Base-by-base conservation (phyloP, 768 basidiomycete genomes). In the Rhizopogon rudus region DNA sequence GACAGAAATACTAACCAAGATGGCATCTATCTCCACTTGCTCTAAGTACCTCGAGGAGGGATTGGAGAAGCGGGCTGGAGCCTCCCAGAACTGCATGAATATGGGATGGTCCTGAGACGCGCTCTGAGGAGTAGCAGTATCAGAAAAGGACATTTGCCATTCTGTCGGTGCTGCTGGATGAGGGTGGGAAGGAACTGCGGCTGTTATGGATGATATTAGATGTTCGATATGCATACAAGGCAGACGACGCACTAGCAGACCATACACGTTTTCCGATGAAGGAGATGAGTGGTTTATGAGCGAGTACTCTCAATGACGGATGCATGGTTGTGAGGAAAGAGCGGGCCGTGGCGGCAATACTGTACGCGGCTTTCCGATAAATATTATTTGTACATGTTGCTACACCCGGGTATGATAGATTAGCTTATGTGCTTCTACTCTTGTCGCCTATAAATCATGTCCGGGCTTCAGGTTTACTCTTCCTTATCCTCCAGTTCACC, bases 121-220 rank as follows among this genome's bases (percentile, higher is more conserved):
- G 22, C n/a, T 33, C 7, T 49, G 44, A 25, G 65, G 58, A n/a
- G 70, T 62, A 46, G 68, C 60, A 51, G 50, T 57, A n/a, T 72
- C 73, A 6, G 75, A 63, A 64, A 83, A 84, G 3, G 67, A 67
- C 43, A 77, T 74, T 60, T 77, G 78, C 55, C 81, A 71, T 61
- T 87, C 84, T 57, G 75, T 68, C n/a, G 87, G 85, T 14, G 87
- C 85, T 51, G 80, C 78, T 3, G 87, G 88, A 65, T 90, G 87
- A 12, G 83, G 73, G 57, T 79, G 81, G 31, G 71, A 65, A 1
- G 77, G 73, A 53, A 71, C 62, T 9, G 63, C 58, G 37, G 75
- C 77, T 65, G 70, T 29, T 49, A 60, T 29, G 44, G 25, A 10
- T 29, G 12, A 53, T 12, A 20, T 22, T 7, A 25, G 41, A n/a